Base-by-base conservation (phyloP, 1,284 basidiomycete genomes). In the Serendipita sp. region DNA sequence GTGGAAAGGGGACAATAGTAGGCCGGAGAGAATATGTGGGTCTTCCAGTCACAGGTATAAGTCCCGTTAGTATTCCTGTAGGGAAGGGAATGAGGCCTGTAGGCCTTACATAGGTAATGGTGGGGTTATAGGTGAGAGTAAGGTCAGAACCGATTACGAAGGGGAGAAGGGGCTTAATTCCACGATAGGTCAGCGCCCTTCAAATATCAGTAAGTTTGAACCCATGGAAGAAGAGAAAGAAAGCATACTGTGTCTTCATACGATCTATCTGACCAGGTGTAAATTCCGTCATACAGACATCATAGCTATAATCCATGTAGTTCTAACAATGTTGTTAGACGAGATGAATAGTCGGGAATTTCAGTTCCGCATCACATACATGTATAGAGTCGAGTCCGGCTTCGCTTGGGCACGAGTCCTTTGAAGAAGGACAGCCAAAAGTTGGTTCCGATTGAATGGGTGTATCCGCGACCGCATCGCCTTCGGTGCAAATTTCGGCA, bases 381-480 rank as follows among this genome's bases (percentile, higher is more conserved):
- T 49, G 45, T 5, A 49, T 49, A 2, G 45, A 49, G 45, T 49
- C 45, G n/a, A 17, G 8, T 6, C 45, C 45, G 26, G 45, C 8
- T 17, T 17, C 8, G 6, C 8, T 15, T 5, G n/a, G 17, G 26
- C 45, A 49, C 5, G 17, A 17, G 26, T 49, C 45, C 45, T 49
- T 49, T 6, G 8, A 6, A 17, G 45, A 8, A 6, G 45, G 45
- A 15, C 45, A 49, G 5, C 45, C 45, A 8, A 8, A 17, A 6
- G 78, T 76, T 65, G 77, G 62, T 15, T 69, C 69, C 1, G 74
- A 72, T 69, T 80, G 79, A 29, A 76, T 68, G 10, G 79, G 77
- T 1, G 81, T 82, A 67, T 83, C 82, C 35, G 69, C 67, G 61
- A 83, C 80, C 43, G 64, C 68, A 68, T 83, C 81, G 15, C 80